A percentile compares a stretch with the other conserved stretches of the same genome.
These are phyloP conservation scores for Pythium angustatum DNA, from an alignment of 352 stramenopile species.

Conservation along the genomic window DNA sequence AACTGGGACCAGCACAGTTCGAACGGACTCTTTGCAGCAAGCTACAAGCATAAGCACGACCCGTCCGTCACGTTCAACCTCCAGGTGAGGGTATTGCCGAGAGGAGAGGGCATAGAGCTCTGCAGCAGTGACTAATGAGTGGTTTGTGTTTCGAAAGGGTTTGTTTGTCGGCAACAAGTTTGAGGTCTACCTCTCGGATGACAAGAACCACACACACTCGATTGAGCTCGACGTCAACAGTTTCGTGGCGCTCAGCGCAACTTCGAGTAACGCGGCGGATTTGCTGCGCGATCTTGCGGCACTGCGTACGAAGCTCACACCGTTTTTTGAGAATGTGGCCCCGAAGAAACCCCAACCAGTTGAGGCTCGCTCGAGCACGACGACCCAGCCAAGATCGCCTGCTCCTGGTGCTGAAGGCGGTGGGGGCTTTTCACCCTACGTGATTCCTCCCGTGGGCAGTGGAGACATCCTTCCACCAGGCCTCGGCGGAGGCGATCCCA, in stretches of 20 bases:
- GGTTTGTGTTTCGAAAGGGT: too few species aligned
- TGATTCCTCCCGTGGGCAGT: constrained; percentile 53
- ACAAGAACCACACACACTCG: constrained; percentile 66
- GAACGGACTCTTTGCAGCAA: constrained; percentile 59
- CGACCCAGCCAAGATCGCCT: constrained; percentile 1
- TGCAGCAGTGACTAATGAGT: too few species aligned
- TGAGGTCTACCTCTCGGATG: constrained; percentile 74
- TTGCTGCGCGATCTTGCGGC: constrained; percentile 50
- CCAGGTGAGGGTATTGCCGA: constrained; percentile 47
- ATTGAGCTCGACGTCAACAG: constrained; percentile 62
- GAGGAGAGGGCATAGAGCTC: too few species aligned
- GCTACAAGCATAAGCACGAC: constrained; percentile 60
- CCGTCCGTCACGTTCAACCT: constrained; percentile 53
- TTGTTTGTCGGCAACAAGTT: constrained; percentile 79
- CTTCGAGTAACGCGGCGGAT: constrained; percentile 37
- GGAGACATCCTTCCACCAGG: constrained; percentile 67
- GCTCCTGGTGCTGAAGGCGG: constrained; percentile 2
- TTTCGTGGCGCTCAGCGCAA: constrained; percentile 36
- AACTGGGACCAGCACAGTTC: constrained; percentile 62
- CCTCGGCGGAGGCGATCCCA: constrained; percentile 60
- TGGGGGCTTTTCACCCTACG: constrained; percentile 30
- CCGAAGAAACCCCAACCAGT: constrained; percentile 35
- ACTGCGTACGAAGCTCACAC: constrained; percentile 51
- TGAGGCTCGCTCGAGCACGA: constrained; percentile 9
- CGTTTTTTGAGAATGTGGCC: constrained; percentile 57